Evolutionary conservation across 192 early-diverging fungal genomes (phyloP).

Genomic region (Funneliformis mosseae): DNA sequence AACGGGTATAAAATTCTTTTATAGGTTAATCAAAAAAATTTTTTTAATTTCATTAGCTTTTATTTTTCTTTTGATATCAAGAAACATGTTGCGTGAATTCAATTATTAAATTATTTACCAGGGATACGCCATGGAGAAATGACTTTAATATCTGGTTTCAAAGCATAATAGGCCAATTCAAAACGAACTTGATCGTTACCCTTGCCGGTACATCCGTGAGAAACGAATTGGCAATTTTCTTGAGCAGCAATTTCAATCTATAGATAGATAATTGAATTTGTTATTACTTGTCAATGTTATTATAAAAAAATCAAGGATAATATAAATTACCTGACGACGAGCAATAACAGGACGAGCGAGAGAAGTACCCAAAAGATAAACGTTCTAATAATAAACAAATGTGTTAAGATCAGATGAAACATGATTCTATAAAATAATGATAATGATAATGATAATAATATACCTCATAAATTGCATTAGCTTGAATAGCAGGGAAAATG

Average conservation of each 20-base stretch:
- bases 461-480: constrained; percentile 92
- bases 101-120: constrained; percentile 45
- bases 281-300: constrained; percentile 31
- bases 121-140: constrained; percentile 98
- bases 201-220: constrained; percentile 99
- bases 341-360: constrained; percentile 97
- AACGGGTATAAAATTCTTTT: constrained; percentile 87
- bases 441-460: too few species aligned
- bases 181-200: constrained; percentile 99
- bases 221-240: constrained; percentile 94
- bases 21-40: neutral
- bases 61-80: neutral
- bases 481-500: constrained; percentile 91
- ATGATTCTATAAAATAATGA: too few species aligned
- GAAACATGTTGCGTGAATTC: neutral
- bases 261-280: constrained; percentile 23
- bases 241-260: constrained; percentile 91
- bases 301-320: neutral
- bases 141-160: constrained; percentile 91
- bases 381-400: constrained; percentile 41
- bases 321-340: constrained; percentile 49
- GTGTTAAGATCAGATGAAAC: neutral
- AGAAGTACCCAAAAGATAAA: constrained; percentile 97
- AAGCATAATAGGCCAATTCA: constrained; percentile 97
- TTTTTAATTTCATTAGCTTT: neutral